Percentiles rank a stretch among this genome's conserved stretches.
Conservation (phyloP, 768 basidiomycete species). For the Leccinum truebloodii region DNA sequence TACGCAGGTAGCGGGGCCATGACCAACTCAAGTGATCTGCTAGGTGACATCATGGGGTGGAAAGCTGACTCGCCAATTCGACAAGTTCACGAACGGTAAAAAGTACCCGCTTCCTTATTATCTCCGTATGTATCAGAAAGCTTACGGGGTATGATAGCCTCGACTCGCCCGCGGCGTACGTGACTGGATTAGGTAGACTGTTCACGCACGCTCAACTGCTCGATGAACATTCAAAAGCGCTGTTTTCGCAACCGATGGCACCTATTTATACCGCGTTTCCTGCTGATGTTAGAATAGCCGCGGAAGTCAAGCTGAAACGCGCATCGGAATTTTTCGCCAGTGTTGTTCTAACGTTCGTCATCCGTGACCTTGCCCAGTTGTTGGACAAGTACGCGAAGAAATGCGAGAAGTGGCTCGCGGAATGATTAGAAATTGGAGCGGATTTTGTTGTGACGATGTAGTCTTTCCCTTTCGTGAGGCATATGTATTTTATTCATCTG, state of each 20-base stretch:
- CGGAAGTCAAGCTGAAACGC: conserved; percentile 76
- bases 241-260: conserved; percentile 61
- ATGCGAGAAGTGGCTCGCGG: conserved; percentile 89
- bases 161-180: conserved; percentile 86
- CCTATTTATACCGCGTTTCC: conserved; percentile 76
- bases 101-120: conserved; percentile 53
- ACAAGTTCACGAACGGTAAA: conserved; percentile 87
- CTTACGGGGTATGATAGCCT: conserved; percentile 49
- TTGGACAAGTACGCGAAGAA: conserved; percentile 94
- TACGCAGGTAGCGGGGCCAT: not conserved
- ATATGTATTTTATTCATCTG: conserved; percentile 37
- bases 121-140: conserved; percentile 12
- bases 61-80: conserved; percentile 71
- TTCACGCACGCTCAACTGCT: conserved; percentile 78
- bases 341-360: conserved; percentile 86
- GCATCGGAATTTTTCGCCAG: conserved; percentile 91
- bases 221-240: conserved; percentile 82
- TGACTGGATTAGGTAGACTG: conserved; percentile 70
- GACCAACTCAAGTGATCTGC: conserved; percentile 12
- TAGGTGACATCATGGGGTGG: conserved; percentile 68
- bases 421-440: conserved; percentile 44
- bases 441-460: conserved; percentile 29
- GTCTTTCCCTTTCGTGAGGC: conserved; percentile 22
- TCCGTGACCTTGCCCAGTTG: conserved; percentile 81
- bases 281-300: conserved; percentile 55